A percentile compares a stretch with the other conserved stretches of the same genome.
Evolutionary conservation across 805 yeast species (phyloP).

Genomic region (Ogataea chonburiensis): DNA sequence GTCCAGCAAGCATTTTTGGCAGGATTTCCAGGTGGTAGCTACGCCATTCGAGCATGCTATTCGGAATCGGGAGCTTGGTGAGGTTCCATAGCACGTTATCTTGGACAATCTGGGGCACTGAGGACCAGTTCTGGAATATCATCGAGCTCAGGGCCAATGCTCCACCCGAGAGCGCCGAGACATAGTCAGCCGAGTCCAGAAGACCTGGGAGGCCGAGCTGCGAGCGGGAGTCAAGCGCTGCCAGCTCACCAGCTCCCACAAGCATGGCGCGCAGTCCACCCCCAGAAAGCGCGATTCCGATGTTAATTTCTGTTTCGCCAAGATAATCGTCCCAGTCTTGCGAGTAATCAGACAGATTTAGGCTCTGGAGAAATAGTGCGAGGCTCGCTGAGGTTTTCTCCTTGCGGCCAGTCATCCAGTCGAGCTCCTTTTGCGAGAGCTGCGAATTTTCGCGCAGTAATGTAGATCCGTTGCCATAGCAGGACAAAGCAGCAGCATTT

Average conservation of each 20-base stretch:
- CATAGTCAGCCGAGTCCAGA: slow-evolving; percentile 66
- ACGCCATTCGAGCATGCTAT: slow-evolving; percentile 47
- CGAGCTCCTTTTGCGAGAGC: neutral
- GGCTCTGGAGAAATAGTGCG: slow-evolving; percentile 43
- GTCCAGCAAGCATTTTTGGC: slow-evolving; percentile 57
- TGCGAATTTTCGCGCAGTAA: neutral
- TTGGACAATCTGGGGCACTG: slow-evolving; percentile 53
- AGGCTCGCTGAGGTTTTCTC: slow-evolving; percentile 42
- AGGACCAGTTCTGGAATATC: slow-evolving; percentile 64
- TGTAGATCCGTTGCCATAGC: neutral
- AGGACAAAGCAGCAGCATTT: neutral
- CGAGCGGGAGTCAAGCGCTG: slow-evolving; percentile 77
- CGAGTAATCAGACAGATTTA: slow-evolving; percentile 45
- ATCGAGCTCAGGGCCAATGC: slow-evolving; percentile 72
- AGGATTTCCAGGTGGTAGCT: slow-evolving; percentile 48
- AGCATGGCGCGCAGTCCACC: slow-evolving; percentile 89
- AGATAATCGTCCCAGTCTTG: slow-evolving; percentile 39
- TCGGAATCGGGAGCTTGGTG: slow-evolving; percentile 54
- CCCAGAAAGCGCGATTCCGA: slow-evolving; percentile 69
- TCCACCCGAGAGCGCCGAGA: slow-evolving; percentile 79
- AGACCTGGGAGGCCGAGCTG: slow-evolving; percentile 47
- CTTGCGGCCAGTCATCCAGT: slow-evolving; percentile 50
- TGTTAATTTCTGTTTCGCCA: slow-evolving; percentile 31
- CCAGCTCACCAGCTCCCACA: slow-evolving; percentile 76
- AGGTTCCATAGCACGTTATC: slow-evolving; percentile 61